A percentile compares a stretch with the other conserved stretches of the same genome.
phyloP scores from a whole-genome alignment of 1,284 basidiomycete genomes.

The Entoloma clypeatum region DNA sequence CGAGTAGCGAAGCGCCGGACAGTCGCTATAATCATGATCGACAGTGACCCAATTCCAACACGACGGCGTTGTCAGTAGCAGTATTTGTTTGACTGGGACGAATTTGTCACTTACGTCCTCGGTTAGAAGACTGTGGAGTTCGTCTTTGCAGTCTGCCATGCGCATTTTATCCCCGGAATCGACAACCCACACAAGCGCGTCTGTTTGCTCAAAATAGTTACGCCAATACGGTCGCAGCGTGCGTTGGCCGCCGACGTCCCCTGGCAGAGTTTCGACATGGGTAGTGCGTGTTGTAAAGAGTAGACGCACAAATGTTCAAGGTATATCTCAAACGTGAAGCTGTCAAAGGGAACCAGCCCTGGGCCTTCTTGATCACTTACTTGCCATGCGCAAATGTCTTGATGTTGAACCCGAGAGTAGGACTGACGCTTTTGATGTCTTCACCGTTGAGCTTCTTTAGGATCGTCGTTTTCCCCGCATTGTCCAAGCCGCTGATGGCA shows the following conservation, averaged over 20 bases:
- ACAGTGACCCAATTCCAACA: too few species aligned
- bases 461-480: constrained; percentile 98
- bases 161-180: constrained; percentile 90
- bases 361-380: constrained; percentile 45
- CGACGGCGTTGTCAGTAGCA: neutral
- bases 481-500: constrained; percentile 84
- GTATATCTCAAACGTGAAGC: constrained; percentile 62
- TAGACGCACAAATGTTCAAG: constrained; percentile 82
- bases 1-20: constrained; percentile 89
- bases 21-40: too few species aligned
- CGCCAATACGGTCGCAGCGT: constrained; percentile 97
- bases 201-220: constrained; percentile 99
- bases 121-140: constrained; percentile 80
- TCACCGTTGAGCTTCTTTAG: constrained; percentile 92
- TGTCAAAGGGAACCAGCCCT: constrained; percentile 21
- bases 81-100: constrained; percentile 11
- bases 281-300: constrained; percentile 6
- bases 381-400: constrained; percentile 90
- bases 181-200: constrained; percentile 98
- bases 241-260: constrained; percentile 98
- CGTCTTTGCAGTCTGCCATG: constrained; percentile 85
- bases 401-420: constrained; percentile 98
- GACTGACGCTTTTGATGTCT: constrained; percentile 83
- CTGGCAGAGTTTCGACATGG: constrained; percentile 38
- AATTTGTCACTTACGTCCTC: constrained; percentile 74